Conservation (phyloP, 495 filamentous ascomycete genomes). For the Penicillium dipodomyicola region DNA sequence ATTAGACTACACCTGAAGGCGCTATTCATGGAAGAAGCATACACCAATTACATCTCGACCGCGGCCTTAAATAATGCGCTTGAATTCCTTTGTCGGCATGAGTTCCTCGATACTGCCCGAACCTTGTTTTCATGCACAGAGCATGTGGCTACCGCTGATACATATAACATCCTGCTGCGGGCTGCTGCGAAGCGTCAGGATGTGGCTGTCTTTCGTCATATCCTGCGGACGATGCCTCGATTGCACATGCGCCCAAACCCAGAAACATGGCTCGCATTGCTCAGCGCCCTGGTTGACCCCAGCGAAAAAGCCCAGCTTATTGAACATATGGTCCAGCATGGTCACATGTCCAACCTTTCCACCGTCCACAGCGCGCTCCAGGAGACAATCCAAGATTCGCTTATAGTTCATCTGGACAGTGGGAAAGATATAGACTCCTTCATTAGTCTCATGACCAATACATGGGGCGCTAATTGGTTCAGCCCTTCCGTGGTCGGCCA, state of each 20-base stretch:
- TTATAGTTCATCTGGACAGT: conserved; percentile 34
- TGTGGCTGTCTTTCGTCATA: conserved; percentile 28
- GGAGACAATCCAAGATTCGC: conserved; percentile 33
- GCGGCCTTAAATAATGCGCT: conserved; percentile 43
- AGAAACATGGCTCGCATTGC: conserved; percentile 45
- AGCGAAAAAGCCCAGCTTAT: conserved; percentile 33
- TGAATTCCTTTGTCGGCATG: conserved; percentile 34
- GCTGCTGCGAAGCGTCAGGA: conserved; percentile 37
- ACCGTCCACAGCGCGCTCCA: conserved; percentile 28
- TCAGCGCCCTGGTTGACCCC: conserved; percentile 33
- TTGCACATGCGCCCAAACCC: conserved; percentile 38
- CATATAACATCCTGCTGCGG: conserved; percentile 46
- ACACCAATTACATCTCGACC: conserved; percentile 34
- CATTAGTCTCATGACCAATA: conserved; percentile 30
- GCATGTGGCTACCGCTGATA: conserved; percentile 39
- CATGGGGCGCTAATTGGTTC: conserved; percentile 36
- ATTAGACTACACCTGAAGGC: conserved; percentile 20
- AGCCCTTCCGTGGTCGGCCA: conserved; percentile 32
- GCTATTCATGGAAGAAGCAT: conserved; percentile 27
- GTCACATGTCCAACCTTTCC: conserved; percentile 26
- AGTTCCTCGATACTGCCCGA: conserved; percentile 29
- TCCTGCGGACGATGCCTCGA: conserved; percentile 36
- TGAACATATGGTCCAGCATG: conserved; percentile 34
- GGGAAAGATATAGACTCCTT: conserved; percentile 37
- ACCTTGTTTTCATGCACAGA: conserved; percentile 31